phyloP scores from a whole-genome alignment of 2,329 filamentous ascomycete genomes.

The Thelonectria discophora region DNA sequence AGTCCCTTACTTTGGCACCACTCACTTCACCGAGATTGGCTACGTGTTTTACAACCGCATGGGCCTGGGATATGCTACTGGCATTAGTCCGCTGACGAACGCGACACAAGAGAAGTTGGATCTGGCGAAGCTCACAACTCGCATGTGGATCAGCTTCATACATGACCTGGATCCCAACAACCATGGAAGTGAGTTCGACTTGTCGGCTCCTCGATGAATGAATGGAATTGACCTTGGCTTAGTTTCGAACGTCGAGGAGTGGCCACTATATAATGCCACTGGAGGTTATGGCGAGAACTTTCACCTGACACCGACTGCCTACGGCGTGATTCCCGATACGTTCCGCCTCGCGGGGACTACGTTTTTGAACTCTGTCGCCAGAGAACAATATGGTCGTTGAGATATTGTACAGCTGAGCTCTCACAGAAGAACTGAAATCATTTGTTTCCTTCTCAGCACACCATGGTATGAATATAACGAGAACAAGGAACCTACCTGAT shows the following conservation, averaged over 20 bases:
- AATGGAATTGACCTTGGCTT: background rate
- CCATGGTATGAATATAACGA: too few relatives aligned
- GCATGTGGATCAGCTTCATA: slow-evolving; percentile 52
- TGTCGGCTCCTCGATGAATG: accelerated
- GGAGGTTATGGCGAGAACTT: slow-evolving; percentile 37
- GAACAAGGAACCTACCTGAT: too few relatives aligned
- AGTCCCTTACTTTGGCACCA: slow-evolving; percentile 36
- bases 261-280: slow-evolving; percentile 29
- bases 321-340: slow-evolving; percentile 30
- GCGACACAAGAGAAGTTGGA: slow-evolving; percentile 47
- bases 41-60: slow-evolving; percentile 62
- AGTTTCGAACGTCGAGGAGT: slow-evolving; percentile 29
- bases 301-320: slow-evolving; percentile 35
- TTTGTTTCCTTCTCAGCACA: too few relatives aligned
- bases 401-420: slow-evolving; percentile 1
- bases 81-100: slow-evolving; percentile 49
- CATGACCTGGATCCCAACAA: slow-evolving; percentile 50
- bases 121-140: slow-evolving; percentile 53
- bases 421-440: too few relatives aligned
- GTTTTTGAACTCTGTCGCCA: slow-evolving; percentile 32
- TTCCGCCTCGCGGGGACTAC: slow-evolving; percentile 32
- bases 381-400: slow-evolving; percentile 32
- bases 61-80: slow-evolving; percentile 48
- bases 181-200: slow-evolving; percentile 27
- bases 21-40: slow-evolving; percentile 44